Conservation (phyloP, 2,329 filamentous ascomycete species). For the Periconia digitata region DNA sequence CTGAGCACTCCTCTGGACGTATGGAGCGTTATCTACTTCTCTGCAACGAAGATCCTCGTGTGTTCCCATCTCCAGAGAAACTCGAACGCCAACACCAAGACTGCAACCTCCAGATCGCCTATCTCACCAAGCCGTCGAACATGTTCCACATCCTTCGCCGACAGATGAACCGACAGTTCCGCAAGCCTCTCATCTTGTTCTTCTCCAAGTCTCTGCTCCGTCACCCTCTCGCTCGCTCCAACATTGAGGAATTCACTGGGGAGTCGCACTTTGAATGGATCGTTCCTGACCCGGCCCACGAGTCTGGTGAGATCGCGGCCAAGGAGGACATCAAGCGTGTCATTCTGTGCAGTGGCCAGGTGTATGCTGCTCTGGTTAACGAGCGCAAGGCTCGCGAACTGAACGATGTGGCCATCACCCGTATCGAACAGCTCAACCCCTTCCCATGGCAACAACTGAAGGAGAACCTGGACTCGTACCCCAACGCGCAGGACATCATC, state of each 20-base stretch:
- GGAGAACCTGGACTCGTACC: conserved; percentile 95
- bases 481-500: conserved; percentile 95
- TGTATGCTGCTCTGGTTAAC: conserved; percentile 87
- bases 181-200: conserved; percentile 96
- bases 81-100: conserved; percentile 97
- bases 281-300: conserved; percentile 85
- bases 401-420: conserved; percentile 89
- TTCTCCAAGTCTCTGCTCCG: conserved; percentile 97
- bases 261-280: conserved; percentile 97
- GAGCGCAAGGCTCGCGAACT: conserved; percentile 84
- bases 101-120: conserved; percentile 98
- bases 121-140: conserved; percentile 95
- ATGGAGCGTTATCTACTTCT: conserved; percentile 97
- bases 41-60: conserved; percentile 93
- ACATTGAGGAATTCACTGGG: conserved; percentile 86
- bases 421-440: conserved; percentile 95
- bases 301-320: conserved; percentile 70
- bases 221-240: conserved; percentile 87
- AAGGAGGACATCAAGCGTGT: conserved; percentile 91
- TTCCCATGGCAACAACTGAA: conserved; percentile 98
- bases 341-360: conserved; percentile 91
- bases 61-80: conserved; percentile 86
- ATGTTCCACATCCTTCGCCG: conserved; percentile 94
- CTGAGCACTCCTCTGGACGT: conserved; percentile 95
- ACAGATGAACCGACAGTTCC: conserved; percentile 99